These are phyloP conservation scores for Coniochaeta prunicola DNA, from an alignment of 2,329 filamentous ascomycete genomes.

Conservation along the genomic window DNA sequence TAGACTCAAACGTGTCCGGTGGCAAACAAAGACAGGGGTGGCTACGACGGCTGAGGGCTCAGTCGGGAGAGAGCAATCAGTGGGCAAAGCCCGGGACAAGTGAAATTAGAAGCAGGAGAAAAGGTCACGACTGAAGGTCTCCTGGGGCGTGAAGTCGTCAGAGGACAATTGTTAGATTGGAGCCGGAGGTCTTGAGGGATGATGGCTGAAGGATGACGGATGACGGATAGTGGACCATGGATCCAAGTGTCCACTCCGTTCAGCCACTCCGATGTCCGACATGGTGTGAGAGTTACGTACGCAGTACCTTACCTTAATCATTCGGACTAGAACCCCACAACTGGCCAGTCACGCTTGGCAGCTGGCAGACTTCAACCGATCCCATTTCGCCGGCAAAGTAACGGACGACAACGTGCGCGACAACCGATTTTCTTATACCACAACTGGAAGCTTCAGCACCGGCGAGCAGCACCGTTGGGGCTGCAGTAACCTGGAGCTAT, in stretches of 20 bases:
- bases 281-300: neutral
- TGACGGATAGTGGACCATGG: neutral
- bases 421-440: too few species aligned
- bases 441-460: neutral
- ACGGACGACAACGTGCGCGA: too few species aligned
- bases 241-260: neutral
- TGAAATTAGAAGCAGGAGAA: neutral
- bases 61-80: too few species aligned
- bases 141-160: too few species aligned
- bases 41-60: too few species aligned
- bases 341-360: too few species aligned
- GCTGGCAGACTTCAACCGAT: too few species aligned
- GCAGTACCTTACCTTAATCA: too few species aligned
- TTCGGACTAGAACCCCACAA: too few species aligned
- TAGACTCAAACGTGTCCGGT: neutral
- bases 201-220: neutral
- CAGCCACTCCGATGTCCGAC: neutral
- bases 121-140: neutral
- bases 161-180: neutral
- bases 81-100: neutral
- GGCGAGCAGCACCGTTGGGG: neutral
- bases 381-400: too few species aligned
- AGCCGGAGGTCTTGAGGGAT: neutral
- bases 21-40: neutral
- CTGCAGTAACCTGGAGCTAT: constrained; percentile 9